A percentile compares a stretch with the other conserved stretches of the same genome.
These are phyloP conservation scores for Otatea glauca DNA, from an alignment of 176 grass and related monocot genomes.

Conservation along the genomic window DNA sequence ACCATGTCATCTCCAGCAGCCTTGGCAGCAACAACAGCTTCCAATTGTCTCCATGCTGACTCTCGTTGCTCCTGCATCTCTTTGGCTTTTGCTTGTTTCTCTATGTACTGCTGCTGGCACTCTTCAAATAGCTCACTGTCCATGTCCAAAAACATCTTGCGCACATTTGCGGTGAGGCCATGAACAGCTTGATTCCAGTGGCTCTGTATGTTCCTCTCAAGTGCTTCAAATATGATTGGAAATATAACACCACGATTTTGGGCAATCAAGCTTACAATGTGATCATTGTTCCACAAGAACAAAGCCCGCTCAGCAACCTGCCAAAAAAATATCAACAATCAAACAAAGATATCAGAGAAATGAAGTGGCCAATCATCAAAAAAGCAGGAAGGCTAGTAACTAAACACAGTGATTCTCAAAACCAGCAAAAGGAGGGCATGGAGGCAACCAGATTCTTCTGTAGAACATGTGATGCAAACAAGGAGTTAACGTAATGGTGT, in stretches of 20 bases:
- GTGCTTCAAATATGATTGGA: constrained; percentile 95
- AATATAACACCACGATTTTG: constrained; percentile 88
- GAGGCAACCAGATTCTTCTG: not conserved
- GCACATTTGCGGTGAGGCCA: constrained; percentile 87
- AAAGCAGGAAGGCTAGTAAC: not conserved
- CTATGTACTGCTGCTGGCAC: constrained; percentile 77
- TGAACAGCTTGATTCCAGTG: constrained; percentile 97
- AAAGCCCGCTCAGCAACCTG: constrained; percentile 90
- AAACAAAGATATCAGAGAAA: constrained; percentile 30
- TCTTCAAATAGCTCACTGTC: constrained; percentile 92
- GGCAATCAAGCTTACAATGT: constrained; percentile 91
- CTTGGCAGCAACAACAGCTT: constrained; percentile 68
- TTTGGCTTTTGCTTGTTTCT: constrained; percentile 77
- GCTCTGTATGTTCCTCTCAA: constrained; percentile 87
- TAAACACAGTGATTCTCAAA: constrained; percentile 26
- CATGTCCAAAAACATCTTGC: constrained; percentile 98
- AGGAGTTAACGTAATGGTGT: constrained; percentile 2
- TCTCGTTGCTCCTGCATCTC: constrained; percentile 70
- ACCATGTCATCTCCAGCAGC: constrained; percentile 68
- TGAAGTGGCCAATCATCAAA: not conserved
- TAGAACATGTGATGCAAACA: constrained; percentile 14
- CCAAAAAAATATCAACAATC: constrained; percentile 23
- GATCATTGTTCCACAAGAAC: constrained; percentile 97
- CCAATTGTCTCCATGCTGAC: constrained; percentile 78
- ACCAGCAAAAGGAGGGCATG: not conserved